phyloP scores from a whole-genome alignment of 306 rosid genomes.

The cucumber (Cucumis sativus) region DNA sequence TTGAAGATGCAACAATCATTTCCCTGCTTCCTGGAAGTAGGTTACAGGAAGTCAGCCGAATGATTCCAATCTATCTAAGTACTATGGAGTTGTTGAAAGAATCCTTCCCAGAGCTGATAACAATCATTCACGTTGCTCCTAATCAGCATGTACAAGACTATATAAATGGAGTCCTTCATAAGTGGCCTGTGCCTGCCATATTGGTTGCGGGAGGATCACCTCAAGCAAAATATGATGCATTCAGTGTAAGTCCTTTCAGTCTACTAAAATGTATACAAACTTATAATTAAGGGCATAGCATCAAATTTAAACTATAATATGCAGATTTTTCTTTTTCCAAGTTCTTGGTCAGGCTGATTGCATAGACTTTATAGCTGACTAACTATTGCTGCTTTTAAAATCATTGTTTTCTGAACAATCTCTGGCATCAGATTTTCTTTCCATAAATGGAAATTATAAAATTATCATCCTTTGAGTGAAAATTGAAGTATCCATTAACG shows the following conservation, averaged over 20 bases:
- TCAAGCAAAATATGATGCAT: conserved; percentile 61
- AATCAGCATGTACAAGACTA: conserved; percentile 52
- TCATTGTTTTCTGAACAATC: not conserved
- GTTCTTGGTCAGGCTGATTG: not conserved
- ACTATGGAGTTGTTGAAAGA: conserved; percentile 44
- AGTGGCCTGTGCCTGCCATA: conserved; percentile 65
- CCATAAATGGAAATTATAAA: no score
- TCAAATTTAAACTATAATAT: not conserved
- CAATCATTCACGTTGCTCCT: conserved; percentile 65
- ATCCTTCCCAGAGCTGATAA: conserved; percentile 33
- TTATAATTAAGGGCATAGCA: not conserved
- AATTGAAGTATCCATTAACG: not conserved
- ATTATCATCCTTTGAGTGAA: not conserved
- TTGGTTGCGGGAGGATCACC: conserved; percentile 59
- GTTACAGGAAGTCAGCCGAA: conserved; percentile 73
- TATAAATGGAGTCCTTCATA: conserved; percentile 28
- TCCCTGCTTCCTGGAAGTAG: conserved; percentile 99
- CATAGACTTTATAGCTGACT: not conserved
- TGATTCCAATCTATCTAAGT: conserved; percentile 57
- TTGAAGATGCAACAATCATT: conserved; percentile 57
- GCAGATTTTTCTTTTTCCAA: not conserved
- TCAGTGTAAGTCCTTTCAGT: conserved; percentile 44
- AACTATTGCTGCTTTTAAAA: not conserved
- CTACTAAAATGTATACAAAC: conserved; percentile 1
- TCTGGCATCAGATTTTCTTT: not conserved